Conservation (phyloP, 345 rosid genomes). For the Litchi chinensis region DNA sequence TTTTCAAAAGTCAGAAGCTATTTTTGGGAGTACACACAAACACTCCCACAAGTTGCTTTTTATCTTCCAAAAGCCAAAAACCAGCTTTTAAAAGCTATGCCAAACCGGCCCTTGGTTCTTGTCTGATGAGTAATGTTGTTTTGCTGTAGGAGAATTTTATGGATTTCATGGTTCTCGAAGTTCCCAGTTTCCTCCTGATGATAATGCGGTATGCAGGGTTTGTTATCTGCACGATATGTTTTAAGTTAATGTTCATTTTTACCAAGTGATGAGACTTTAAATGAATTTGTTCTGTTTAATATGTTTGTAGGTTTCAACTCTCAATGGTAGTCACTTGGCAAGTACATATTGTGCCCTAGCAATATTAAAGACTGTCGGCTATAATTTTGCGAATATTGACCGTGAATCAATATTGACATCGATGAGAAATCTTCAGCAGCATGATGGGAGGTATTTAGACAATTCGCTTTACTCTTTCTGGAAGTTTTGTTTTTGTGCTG, state of each 20-base stretch:
- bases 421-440: slow-evolving; percentile 81
- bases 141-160: slow-evolving; percentile 70
- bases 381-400: slow-evolving; percentile 54
- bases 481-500: neutral
- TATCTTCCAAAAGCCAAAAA: too few species aligned
- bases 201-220: slow-evolving; percentile 50
- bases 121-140: slow-evolving; percentile 12
- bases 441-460: slow-evolving; percentile 73
- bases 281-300: slow-evolving; percentile 18
- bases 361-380: slow-evolving; percentile 65
- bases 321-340: slow-evolving; percentile 74
- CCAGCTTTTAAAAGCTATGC: too few species aligned
- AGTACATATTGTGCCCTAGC: slow-evolving; percentile 87
- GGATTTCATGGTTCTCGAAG: slow-evolving; percentile 82
- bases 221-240: neutral
- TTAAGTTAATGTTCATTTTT: neutral
- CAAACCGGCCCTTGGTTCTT: neutral
- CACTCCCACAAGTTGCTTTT: too few species aligned
- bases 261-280: neutral
- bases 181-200: slow-evolving; percentile 62
- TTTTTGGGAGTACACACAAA: too few species aligned
- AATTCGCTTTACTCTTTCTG: neutral
- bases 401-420: slow-evolving; percentile 52
- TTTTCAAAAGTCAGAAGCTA: too few species aligned
- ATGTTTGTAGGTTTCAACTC: slow-evolving; percentile 47